A percentile compares a stretch with the other conserved stretches of the same genome.
phyloP scores from a whole-genome alignment of 2,329 filamentous ascomycete species.

The Aureobasidium sp. region DNA sequence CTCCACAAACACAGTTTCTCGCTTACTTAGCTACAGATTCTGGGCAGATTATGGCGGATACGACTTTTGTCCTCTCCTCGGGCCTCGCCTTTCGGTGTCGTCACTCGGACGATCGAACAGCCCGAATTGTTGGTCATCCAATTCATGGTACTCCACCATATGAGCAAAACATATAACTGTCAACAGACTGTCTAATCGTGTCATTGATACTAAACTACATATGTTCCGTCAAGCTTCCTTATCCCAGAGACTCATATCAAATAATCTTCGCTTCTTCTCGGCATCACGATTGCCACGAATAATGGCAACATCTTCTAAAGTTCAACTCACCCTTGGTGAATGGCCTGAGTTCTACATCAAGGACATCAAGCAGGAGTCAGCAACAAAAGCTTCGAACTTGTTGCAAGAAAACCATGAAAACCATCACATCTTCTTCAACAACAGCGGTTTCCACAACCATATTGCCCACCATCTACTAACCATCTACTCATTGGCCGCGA shows the following conservation, averaged over 20 bases:
- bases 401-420: conserved; percentile 68
- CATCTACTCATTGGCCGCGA: conserved; percentile 68
- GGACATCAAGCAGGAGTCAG: conserved; percentile 50
- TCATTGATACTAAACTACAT: too few species aligned
- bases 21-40: not conserved
- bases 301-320: conserved; percentile 45
- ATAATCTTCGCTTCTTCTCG: not conserved
- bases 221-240: not conserved
- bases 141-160: not conserved
- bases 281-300: conserved; percentile 16
- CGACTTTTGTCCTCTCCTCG: not conserved
- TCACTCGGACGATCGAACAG: not conserved
- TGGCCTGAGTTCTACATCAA: conserved; percentile 41
- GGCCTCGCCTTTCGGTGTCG: not conserved
- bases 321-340: conserved; percentile 40
- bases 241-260: not conserved
- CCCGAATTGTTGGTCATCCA: not conserved
- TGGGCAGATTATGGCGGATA: not conserved
- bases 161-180: too few species aligned
- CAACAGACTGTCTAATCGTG: not conserved
- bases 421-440: conserved; percentile 78
- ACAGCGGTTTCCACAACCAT: conserved; percentile 70
- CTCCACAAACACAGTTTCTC: not conserved
- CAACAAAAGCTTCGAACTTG: conserved; percentile 57
- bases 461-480: conserved; percentile 71